phyloP scores from a whole-genome alignment of 371 early-diverging fungal genomes.

The Chytridiales sp. region DNA sequence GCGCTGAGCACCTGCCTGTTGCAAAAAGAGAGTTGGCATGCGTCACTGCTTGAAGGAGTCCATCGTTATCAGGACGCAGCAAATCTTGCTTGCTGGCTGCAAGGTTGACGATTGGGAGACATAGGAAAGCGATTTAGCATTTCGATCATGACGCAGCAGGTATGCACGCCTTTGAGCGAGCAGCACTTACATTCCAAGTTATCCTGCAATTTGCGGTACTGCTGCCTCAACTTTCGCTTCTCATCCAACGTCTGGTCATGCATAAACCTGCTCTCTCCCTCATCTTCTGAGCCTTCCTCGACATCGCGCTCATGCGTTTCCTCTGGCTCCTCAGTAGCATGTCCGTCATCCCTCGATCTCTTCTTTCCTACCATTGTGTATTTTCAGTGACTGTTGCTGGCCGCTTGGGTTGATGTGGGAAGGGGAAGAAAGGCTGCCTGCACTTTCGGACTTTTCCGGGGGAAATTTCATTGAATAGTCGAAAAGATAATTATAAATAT shows the following conservation, averaged over 20 bases:
- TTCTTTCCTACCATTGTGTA: no score
- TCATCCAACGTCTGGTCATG: slow-evolving; percentile 24
- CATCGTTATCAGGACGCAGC: slow-evolving; percentile 9
- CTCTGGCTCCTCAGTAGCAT: no score
- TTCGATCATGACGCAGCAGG: not conserved
- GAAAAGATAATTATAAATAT: no score
- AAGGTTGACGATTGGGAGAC: not conserved
- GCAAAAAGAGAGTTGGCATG: slow-evolving; percentile 31
- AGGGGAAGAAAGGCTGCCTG: no score
- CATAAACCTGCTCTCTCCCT: no score
- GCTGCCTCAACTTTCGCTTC: slow-evolving; percentile 9
- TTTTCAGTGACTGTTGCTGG: no score
- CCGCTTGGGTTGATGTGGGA: no score
- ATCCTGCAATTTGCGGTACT: slow-evolving; percentile 21
- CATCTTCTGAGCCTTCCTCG: no score
- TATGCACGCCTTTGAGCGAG: not conserved
- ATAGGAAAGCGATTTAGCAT: not conserved
- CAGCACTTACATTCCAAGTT: slow-evolving; percentile 13
- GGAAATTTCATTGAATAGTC: no score
- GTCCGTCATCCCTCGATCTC: no score
- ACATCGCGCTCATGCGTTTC: no score
- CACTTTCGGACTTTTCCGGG: no score
- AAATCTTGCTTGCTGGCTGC: slow-evolving; percentile 21
- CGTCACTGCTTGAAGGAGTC: slow-evolving; percentile 5
- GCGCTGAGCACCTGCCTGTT: slow-evolving; percentile 20